Conservation (phyloP, 208 protist species). For the Leishmania tropica region DNA sequence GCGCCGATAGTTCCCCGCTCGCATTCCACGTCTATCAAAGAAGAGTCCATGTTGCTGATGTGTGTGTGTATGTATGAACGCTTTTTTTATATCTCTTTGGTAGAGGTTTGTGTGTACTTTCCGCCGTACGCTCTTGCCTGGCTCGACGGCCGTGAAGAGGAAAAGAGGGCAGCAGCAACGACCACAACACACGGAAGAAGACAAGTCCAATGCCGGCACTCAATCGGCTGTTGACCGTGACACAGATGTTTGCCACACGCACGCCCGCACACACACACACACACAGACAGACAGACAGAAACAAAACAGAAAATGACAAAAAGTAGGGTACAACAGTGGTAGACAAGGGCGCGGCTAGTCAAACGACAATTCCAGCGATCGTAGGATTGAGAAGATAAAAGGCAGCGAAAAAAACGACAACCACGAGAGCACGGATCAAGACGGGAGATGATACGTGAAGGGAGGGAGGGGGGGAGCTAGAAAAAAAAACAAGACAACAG, state of each 20-base stretch:
- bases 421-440: background rate
- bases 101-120: background rate
- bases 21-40: conserved; percentile 7
- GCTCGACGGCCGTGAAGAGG: background rate
- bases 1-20: background rate
- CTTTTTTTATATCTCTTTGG: background rate
- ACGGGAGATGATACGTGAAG: background rate
- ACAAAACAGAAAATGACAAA: background rate
- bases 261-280: background rate
- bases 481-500: background rate
- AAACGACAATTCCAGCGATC: background rate
- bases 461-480: background rate
- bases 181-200: background rate
- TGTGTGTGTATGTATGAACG: background rate
- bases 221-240: background rate
- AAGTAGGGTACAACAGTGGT: background rate
- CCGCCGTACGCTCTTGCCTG: background rate
- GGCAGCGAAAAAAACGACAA: background rate
- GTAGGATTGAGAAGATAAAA: background rate
- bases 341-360: background rate
- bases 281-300: background rate
- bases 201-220: background rate
- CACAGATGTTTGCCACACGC: background rate
- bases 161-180: background rate
- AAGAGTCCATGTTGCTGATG: background rate